Evolutionary conservation across 371 early-diverging fungal species (phyloP), one percentile per base, ranked within the genome.

Genomic region (Conidiobolus incongruus): DNA sequence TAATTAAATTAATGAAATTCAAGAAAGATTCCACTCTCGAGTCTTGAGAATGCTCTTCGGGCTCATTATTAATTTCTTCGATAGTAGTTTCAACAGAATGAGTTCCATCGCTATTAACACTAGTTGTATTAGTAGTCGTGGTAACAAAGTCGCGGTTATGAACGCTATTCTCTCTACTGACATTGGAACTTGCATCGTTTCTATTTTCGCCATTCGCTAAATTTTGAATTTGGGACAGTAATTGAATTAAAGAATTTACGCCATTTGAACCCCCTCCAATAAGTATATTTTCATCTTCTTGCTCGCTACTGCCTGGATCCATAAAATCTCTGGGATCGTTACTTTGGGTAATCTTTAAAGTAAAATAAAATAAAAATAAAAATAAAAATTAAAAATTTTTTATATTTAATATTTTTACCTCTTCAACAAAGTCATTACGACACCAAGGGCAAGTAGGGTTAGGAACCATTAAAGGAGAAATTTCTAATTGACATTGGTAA

Each of bases 361-460:
- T 16, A 26, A 39, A 17, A 32, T 31, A 12, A 17, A 22, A 21
- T 36, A 2, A 29, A 35, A 37, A 5, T 5, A 4, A 4, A 2
- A 17, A 12, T 1, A 35, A 12, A 20, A 19, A n/a, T n/a, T n/a
- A n/a, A n/a, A n/a, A n/a, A n/a, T n/a, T n/a, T n/a, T n/a, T n/a
- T n/a, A n/a, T n/a, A n/a, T n/a, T n/a, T n/a, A n/a, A n/a, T n/a
- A n/a, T n/a, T 33, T 40, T 47, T 55, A 72, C 76, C 58, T 71
- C 63, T 58, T 75, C 71, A 13, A 72, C 68, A 54, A 75, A 75
- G 33, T 70, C 69, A 24, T 60, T 61, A 47, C 68, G 62, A 47
- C 73, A 75, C n/a, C 36, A 45, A 35, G 72, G 72, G 48, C 76
- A 75, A 36, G 70, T 64, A 3, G 69, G 73, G 45, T 70, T 65